Evolutionary conservation across 768 basidiomycete genomes (phyloP).

Genomic region (Roridomyces roridus): DNA sequence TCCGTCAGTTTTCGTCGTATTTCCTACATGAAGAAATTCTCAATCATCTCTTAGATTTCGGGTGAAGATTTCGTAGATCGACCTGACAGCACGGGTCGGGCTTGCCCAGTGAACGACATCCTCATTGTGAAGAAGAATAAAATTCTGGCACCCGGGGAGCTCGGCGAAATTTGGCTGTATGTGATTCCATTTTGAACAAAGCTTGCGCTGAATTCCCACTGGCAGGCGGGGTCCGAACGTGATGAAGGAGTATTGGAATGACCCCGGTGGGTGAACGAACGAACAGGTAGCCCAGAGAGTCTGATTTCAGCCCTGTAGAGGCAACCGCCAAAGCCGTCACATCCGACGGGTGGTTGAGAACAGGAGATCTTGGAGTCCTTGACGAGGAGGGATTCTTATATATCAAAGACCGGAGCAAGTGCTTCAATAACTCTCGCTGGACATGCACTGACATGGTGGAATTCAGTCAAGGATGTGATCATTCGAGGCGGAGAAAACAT

Average conservation of each 20-base stretch:
- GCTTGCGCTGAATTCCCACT: too few relatives aligned
- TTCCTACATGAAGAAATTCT: too few relatives aligned
- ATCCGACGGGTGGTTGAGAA: slow-evolving; percentile 60
- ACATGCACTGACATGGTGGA: neutral
- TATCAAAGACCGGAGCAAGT: slow-evolving; percentile 60
- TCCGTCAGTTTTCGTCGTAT: slow-evolving; percentile 37
- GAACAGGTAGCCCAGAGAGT: neutral
- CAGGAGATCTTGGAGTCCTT: slow-evolving; percentile 57
- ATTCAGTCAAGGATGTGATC: slow-evolving; percentile 67
- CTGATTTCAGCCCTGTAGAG: slow-evolving; percentile 29
- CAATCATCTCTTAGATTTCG: slow-evolving; percentile 36
- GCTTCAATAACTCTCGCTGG: neutral
- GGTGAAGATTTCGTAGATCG: slow-evolving; percentile 62
- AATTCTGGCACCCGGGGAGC: slow-evolving; percentile 39
- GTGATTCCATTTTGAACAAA: slow-evolving; percentile 24
- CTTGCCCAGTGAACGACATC: slow-evolving; percentile 63
- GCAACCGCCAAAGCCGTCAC: slow-evolving; percentile 55
- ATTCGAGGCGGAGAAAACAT: slow-evolving; percentile 72
- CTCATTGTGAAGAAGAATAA: slow-evolving; percentile 49
- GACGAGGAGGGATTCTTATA: slow-evolving; percentile 65
- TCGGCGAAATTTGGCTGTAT: slow-evolving; percentile 61
- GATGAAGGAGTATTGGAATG: slow-evolving; percentile 67
- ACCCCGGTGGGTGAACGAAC: slow-evolving; percentile 53
- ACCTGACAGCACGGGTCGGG: slow-evolving; percentile 40
- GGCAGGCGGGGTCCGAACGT: slow-evolving; percentile 62